Conservation (phyloP, 2,329 filamentous ascomycete species). For the Aspergillus pseudonomiae region DNA sequence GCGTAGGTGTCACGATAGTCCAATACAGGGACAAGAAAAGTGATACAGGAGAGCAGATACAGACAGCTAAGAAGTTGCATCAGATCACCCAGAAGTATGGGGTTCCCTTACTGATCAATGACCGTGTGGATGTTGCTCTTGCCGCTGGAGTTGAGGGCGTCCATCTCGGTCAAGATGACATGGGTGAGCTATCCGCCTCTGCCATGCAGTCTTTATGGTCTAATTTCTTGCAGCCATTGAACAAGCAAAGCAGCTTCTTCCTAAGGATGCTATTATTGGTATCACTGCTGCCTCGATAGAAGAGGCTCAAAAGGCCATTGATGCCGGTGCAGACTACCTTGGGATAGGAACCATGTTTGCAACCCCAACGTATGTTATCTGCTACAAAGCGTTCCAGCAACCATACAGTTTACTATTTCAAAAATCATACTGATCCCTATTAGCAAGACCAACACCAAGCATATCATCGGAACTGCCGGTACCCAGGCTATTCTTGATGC, state of each 20-base stretch:
- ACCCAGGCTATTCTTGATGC: slow-evolving; percentile 66
- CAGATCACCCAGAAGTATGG: slow-evolving; percentile 65
- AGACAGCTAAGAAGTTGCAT: slow-evolving; percentile 73
- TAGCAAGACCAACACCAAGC: slow-evolving; percentile 85
- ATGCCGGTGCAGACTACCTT: slow-evolving; percentile 82
- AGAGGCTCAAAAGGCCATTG: slow-evolving; percentile 73
- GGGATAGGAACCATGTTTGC: slow-evolving; percentile 89
- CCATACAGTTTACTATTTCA: background rate
- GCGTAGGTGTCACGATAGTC: slow-evolving; percentile 71
- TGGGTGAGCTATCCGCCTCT: slow-evolving; percentile 57
- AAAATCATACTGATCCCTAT: slow-evolving; percentile 9
- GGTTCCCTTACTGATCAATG: slow-evolving; percentile 88
- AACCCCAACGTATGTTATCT: slow-evolving; percentile 69
- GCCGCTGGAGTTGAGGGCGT: slow-evolving; percentile 88
- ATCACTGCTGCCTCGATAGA: slow-evolving; percentile 77
- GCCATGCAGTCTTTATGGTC: background rate
- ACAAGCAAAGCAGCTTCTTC: slow-evolving; percentile 72
- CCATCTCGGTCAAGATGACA: slow-evolving; percentile 93
- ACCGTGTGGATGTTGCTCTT: slow-evolving; percentile 84
- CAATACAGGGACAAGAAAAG: slow-evolving; percentile 89
- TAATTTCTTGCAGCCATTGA: slow-evolving; percentile 53
- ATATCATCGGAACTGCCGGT: slow-evolving; percentile 74
- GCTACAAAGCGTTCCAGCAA: background rate
- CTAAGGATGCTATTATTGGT: slow-evolving; percentile 78
- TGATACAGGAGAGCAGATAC: slow-evolving; percentile 71